A percentile compares a stretch with the other conserved stretches of the same genome.
phyloP scores from a whole-genome alignment of 306 rosid species.

The Abrus precatorius region DNA sequence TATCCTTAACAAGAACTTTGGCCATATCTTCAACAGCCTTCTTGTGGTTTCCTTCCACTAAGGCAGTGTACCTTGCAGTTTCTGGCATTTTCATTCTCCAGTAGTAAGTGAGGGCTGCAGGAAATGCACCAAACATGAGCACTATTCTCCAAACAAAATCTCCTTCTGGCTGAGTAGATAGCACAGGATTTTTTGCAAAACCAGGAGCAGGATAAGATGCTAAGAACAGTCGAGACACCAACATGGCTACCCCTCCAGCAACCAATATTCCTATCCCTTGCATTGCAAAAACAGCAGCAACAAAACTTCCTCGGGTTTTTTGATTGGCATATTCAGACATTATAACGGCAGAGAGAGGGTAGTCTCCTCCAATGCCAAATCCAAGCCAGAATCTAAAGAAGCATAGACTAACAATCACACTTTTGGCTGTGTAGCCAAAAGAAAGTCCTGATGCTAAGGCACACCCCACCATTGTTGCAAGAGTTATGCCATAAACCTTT shows the following conservation, averaged over 20 bases:
- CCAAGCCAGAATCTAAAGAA: conserved; percentile 71
- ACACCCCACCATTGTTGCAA: conserved; percentile 68
- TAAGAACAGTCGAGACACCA: conserved; percentile 51
- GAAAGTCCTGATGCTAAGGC: conserved; percentile 67
- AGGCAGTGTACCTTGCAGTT: conserved; percentile 74
- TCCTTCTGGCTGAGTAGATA: conserved; percentile 60
- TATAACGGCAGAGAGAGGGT: conserved; percentile 81
- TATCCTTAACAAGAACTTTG: conserved; percentile 57
- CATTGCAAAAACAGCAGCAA: conserved; percentile 81
- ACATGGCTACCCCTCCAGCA: conserved; percentile 66
- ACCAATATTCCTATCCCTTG: conserved; percentile 78
- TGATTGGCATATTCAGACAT: conserved; percentile 77
- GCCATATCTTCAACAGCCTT: conserved; percentile 70
- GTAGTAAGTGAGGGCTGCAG: conserved; percentile 62
- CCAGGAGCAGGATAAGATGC: conserved; percentile 40
- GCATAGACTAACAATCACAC: conserved; percentile 60
- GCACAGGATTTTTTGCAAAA: conserved; percentile 36
- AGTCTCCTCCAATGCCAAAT: conserved; percentile 72
- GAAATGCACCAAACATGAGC: conserved; percentile 73
- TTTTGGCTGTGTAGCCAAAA: conserved; percentile 61
- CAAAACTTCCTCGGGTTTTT: conserved; percentile 63
- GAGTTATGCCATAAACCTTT: conserved; percentile 66
- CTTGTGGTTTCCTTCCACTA: conserved; percentile 64
- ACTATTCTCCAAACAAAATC: conserved; percentile 77
- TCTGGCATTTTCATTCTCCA: conserved; percentile 74